phyloP scores from a whole-genome alignment of 1,284 basidiomycete species.

The Ustilago crameri region DNA sequence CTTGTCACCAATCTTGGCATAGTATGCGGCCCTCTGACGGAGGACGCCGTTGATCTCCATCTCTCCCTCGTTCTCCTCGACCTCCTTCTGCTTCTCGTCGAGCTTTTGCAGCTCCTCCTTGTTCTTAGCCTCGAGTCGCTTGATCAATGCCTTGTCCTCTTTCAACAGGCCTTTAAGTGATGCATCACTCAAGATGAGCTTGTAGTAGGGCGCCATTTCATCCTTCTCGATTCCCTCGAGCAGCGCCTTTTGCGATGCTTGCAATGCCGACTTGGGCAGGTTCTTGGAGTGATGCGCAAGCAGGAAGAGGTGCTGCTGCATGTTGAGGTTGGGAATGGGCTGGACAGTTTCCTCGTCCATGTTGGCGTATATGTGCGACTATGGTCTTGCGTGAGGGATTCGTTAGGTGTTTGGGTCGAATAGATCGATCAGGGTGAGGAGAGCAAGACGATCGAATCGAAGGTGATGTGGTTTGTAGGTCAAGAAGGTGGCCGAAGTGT shows the following conservation, averaged over 20 bases:
- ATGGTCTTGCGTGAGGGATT: too few relatives aligned
- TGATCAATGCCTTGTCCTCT: slow-evolving; percentile 75
- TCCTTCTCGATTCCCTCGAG: slow-evolving; percentile 85
- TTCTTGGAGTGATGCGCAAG: slow-evolving; percentile 51
- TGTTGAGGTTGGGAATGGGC: slow-evolving; percentile 63
- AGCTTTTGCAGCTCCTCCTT: slow-evolving; percentile 79
- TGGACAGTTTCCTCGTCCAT: slow-evolving; percentile 65
- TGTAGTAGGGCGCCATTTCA: slow-evolving; percentile 68
- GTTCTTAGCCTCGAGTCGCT: slow-evolving; percentile 80
- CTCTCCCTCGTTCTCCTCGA: slow-evolving; percentile 91
- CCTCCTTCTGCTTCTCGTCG: slow-evolving; percentile 83
- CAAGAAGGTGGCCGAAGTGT: slow-evolving; percentile 16
- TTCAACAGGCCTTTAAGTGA: slow-evolving; percentile 64
- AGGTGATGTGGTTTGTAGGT: not conserved
- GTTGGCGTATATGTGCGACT: slow-evolving; percentile 4
- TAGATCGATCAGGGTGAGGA: too few relatives aligned
- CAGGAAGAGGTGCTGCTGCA: slow-evolving; percentile 66
- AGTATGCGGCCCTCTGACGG: slow-evolving; percentile 84
- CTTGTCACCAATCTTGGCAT: slow-evolving; percentile 92
- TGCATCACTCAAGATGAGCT: slow-evolving; percentile 58
- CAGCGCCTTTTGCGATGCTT: slow-evolving; percentile 76
- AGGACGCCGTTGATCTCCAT: slow-evolving; percentile 90
- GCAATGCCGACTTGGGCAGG: slow-evolving; percentile 13
- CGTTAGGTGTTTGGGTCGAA: too few relatives aligned
- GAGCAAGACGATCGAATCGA: too few relatives aligned